Percentiles rank a stretch among this genome's conserved stretches.
These are phyloP conservation scores for Tulasnella sp. DNA, from an alignment of 768 basidiomycete species.

Conservation along the genomic window DNA sequence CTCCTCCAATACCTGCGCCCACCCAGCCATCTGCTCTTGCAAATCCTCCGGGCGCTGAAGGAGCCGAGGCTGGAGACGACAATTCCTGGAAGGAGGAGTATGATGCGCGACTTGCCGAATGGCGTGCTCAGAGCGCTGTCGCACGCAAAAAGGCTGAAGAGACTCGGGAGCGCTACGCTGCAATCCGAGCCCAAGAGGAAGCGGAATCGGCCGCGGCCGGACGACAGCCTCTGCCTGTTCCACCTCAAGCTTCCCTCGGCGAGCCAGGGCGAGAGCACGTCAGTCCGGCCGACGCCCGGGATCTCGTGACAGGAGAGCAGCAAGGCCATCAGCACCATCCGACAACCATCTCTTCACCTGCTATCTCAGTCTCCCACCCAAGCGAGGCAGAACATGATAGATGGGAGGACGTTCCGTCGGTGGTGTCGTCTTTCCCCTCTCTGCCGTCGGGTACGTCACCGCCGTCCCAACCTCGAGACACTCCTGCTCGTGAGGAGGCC, in stretches of 20 bases:
- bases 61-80: constrained; percentile 38
- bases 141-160: constrained; percentile 75
- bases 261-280: not conserved
- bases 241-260: not conserved
- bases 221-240: constrained; percentile 40
- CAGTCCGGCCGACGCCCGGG: constrained; percentile 49
- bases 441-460: constrained; percentile 49
- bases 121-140: constrained; percentile 73
- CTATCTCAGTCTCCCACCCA: constrained; percentile 15
- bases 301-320: constrained; percentile 49
- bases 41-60: not conserved
- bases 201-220: constrained; percentile 34
- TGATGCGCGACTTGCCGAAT: constrained; percentile 65
- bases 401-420: constrained; percentile 71
- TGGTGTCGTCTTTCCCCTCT: constrained; percentile 72
- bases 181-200: constrained; percentile 59
- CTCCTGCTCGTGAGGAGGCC: constrained; percentile 50
- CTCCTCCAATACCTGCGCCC: constrained; percentile 27
- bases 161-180: constrained; percentile 67
- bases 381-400: constrained; percentile 38
- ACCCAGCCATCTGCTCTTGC: constrained; percentile 21
- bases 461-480: constrained; percentile 64
- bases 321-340: constrained; percentile 36
- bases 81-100: constrained; percentile 70
- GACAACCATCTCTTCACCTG: constrained; percentile 11